Percentiles rank a stretch among this genome's conserved stretches.
Evolutionary conservation across 305 asterid species (phyloP).

Genomic region (Fraxinus platypoda): DNA sequence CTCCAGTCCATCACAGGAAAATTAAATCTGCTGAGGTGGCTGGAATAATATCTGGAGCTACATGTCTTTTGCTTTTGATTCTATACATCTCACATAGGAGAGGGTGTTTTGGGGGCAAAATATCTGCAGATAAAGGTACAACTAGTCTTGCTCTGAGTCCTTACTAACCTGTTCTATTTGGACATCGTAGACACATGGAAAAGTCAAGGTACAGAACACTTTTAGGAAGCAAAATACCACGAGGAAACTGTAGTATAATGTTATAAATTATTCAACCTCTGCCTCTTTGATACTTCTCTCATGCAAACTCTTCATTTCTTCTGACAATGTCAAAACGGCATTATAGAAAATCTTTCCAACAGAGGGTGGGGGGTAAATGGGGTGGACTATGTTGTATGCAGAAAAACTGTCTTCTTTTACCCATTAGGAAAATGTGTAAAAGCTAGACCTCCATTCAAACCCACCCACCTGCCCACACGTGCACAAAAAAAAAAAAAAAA

Average conservation of each 20-base stretch:
- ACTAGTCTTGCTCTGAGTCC: background rate
- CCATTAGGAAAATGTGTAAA: background rate
- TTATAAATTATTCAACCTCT: background rate
- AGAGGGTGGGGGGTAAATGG: background rate
- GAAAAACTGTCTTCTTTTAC: background rate
- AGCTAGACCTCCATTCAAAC: background rate
- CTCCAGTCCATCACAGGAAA: slow-evolving; percentile 52
- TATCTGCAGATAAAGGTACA: slow-evolving; percentile 58
- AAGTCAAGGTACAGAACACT: background rate
- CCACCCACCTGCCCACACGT: background rate
- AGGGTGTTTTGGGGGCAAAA: slow-evolving; percentile 53
- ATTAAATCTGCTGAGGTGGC: slow-evolving; percentile 35
- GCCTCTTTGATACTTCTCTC: background rate
- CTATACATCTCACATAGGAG: slow-evolving; percentile 41
- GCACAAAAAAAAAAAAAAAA: background rate
- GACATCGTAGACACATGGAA: background rate
- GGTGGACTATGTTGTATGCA: background rate
- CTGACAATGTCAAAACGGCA: background rate
- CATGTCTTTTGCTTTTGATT: slow-evolving; percentile 42
- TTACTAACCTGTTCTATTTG: background rate
- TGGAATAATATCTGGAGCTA: slow-evolving; percentile 57
- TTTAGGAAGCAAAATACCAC: background rate
- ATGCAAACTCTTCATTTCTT: background rate
- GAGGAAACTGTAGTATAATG: background rate
- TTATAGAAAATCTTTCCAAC: background rate